Evolutionary conservation across 208 protist species (phyloP).

Genomic region (Crithidia mellificae): DNA sequence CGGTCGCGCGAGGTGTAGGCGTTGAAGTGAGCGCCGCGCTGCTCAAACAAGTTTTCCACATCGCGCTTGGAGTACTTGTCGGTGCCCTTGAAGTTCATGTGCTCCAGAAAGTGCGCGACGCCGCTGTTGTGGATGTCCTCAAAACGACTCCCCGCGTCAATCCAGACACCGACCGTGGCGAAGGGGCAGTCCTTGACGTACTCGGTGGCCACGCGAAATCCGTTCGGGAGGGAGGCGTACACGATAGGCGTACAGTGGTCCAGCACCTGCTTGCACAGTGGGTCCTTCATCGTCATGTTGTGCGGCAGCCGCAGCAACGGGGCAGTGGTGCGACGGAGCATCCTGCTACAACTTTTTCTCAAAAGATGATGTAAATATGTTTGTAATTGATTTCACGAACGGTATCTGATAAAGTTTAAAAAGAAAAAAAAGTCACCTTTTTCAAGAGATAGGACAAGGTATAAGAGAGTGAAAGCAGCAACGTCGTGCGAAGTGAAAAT

Average conservation of each 20-base stretch:
- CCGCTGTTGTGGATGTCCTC: conserved; percentile 97
- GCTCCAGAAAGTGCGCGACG: conserved; percentile 98
- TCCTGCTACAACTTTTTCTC: neutral
- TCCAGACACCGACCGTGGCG: conserved; percentile 97
- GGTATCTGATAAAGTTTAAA: too few species aligned
- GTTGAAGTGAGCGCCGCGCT: conserved; percentile 97
- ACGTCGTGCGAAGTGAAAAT: too few species aligned
- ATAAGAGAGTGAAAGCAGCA: too few species aligned
- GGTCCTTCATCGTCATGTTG: conserved; percentile 62
- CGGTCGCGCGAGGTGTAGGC: conserved; percentile 99
- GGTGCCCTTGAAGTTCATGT: conserved; percentile 99
- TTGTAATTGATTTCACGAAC: too few species aligned
- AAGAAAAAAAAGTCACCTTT: too few species aligned
- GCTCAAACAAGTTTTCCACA: conserved; percentile 96
- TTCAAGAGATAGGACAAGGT: too few species aligned
- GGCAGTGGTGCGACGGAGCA: conserved; percentile 28
- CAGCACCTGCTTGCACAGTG: conserved; percentile 50
- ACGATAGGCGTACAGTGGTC: conserved; percentile 77
- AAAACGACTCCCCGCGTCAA: conserved; percentile 97
- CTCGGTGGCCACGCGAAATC: conserved; percentile 97
- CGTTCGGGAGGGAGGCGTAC: conserved; percentile 94
- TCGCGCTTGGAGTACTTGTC: conserved; percentile 84
- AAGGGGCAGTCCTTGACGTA: conserved; percentile 89
- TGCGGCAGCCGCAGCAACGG: conserved; percentile 32
- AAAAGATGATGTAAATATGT: neutral